Conservation (phyloP, 371 early-diverging fungal genomes). For the Vairimorpha ceranae region DNA sequence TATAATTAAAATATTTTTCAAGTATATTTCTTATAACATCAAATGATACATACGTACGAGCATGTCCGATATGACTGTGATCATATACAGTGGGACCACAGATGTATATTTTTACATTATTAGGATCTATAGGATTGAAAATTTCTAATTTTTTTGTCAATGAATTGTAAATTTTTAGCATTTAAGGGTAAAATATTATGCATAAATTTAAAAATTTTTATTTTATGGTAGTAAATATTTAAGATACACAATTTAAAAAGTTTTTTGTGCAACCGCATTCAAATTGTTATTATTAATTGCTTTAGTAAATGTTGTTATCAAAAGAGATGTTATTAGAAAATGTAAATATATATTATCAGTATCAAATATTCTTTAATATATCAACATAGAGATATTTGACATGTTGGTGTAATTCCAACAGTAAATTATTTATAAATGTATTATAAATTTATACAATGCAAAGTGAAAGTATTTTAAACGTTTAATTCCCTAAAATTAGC, state of each 20-base stretch:
- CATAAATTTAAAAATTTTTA: not conserved
- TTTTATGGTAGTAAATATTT: too few species aligned
- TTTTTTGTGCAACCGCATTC: too few species aligned
- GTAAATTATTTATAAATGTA: not conserved
- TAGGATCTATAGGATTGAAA: constrained; percentile 28
- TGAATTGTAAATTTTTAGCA: constrained; percentile 43
- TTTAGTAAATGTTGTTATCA: too few species aligned
- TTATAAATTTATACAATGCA: not conserved
- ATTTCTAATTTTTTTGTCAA: constrained; percentile 44
- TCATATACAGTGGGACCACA: constrained; percentile 99
- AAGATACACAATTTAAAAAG: too few species aligned
- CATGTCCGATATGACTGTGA: constrained; percentile 93
- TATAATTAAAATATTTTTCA: constrained; percentile 85
- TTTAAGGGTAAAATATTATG: not conserved
- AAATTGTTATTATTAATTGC: too few species aligned
- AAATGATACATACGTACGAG: constrained; percentile 82
- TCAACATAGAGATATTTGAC: too few species aligned
- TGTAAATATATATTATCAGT: too few species aligned
- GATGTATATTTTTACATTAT: constrained; percentile 60
- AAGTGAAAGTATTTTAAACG: too few species aligned
- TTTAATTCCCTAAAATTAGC: too few species aligned
- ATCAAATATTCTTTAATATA: too few species aligned
- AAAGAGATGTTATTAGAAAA: too few species aligned
- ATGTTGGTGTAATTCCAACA: too few species aligned
- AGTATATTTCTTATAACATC: constrained; percentile 89